phyloP scores from a whole-genome alignment of 768 basidiomycete species.

The Trametes elegans region DNA sequence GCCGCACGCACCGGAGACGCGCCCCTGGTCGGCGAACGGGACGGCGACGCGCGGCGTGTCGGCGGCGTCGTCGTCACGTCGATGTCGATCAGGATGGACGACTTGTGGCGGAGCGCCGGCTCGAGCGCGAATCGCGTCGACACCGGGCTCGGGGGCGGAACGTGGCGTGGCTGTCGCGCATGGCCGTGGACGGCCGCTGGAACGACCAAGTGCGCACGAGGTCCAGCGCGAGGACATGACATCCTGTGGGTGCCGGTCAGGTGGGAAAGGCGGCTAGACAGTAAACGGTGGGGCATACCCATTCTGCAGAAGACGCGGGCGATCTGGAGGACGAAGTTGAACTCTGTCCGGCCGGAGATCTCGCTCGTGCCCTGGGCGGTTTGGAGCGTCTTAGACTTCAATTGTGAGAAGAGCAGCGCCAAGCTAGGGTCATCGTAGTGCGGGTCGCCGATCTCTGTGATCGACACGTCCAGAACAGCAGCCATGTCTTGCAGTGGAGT shows the following conservation, averaged over 20 bases:
- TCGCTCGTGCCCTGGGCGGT: constrained; percentile 91
- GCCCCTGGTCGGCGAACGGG: constrained; percentile 23
- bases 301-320: constrained; percentile 91
- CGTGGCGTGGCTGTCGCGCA: constrained; percentile 23
- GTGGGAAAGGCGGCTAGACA: background rate
- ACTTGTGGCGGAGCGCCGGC: constrained; percentile 54
- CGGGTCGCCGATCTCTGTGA: constrained; percentile 73
- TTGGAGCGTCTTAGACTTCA: constrained; percentile 89
- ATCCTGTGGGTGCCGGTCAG: constrained; percentile 51
- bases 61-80: constrained; percentile 64
- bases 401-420: constrained; percentile 83
- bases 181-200: constrained; percentile 61
- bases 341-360: constrained; percentile 84
- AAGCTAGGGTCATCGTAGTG: constrained; percentile 95
- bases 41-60: constrained; percentile 54
- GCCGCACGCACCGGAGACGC: constrained; percentile 4
- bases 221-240: constrained; percentile 88
- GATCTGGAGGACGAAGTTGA: constrained; percentile 94
- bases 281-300: constrained; percentile 52
- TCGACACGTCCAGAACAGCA: constrained; percentile 48
- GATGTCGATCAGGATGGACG: constrained; percentile 90
- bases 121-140: constrained; percentile 49
- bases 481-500: constrained; percentile 78
- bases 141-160: constrained; percentile 43
- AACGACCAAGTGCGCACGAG: constrained; percentile 92